A percentile compares a stretch with the other conserved stretches of the same genome.
These are phyloP conservation scores for Angomonas ambiguus DNA, from an alignment of 208 protist genomes.

Conservation along the genomic window DNA sequence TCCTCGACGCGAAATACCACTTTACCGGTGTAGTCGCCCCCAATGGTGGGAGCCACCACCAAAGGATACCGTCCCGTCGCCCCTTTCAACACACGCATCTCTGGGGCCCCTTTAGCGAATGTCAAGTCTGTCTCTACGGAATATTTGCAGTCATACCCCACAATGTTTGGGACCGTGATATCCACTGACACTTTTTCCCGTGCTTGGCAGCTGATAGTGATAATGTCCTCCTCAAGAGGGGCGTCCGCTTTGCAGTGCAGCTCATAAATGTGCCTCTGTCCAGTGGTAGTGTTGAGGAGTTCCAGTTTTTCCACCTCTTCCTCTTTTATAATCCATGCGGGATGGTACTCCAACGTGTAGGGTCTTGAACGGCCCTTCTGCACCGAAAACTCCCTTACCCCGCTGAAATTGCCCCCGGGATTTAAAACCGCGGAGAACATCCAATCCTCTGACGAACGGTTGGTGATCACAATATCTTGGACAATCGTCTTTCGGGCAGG, in stretches of 20 bases:
- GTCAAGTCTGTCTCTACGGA: conserved; percentile 82
- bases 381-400: conserved; percentile 75
- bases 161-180: conserved; percentile 79
- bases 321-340: conserved; percentile 66
- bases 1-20: conserved; percentile 68
- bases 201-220: conserved; percentile 78
- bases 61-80: conserved; percentile 72
- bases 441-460: conserved; percentile 82
- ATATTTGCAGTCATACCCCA: conserved; percentile 56
- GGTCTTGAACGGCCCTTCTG: conserved; percentile 50
- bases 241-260: conserved; percentile 81
- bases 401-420: conserved; percentile 76
- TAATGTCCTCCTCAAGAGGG: conserved; percentile 82
- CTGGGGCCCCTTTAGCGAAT: conserved; percentile 66
- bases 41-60: conserved; percentile 61
- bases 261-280: conserved; percentile 82
- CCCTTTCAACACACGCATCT: conserved; percentile 48
- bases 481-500: conserved; percentile 82
- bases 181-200: conserved; percentile 49
- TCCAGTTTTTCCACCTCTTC: conserved; percentile 60
- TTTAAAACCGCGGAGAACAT: conserved; percentile 64
- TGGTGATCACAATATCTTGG: conserved; percentile 88
- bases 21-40: conserved; percentile 78
- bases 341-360: conserved; percentile 88
- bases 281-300: conserved; percentile 82